phyloP scores from a whole-genome alignment of 2,329 filamentous ascomycete genomes.

The Podosphaera fusca region DNA sequence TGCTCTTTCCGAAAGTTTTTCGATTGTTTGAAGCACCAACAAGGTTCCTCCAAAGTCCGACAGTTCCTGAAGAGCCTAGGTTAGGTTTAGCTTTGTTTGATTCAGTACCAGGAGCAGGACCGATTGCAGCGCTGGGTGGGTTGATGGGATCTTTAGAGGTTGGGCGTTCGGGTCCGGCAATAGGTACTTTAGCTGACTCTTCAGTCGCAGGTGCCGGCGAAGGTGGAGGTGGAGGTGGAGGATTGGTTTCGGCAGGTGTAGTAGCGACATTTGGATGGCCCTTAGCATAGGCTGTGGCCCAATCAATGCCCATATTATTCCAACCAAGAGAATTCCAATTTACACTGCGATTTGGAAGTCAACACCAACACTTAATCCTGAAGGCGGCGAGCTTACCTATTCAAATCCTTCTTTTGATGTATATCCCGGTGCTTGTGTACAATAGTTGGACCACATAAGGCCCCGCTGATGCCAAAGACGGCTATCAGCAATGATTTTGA shows the following conservation, averaged over 20 bases:
- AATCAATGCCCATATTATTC: conserved; percentile 12
- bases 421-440: conserved; percentile 11
- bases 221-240: background rate
- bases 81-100: background rate
- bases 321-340: conserved; percentile 11
- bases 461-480: conserved; percentile 13
- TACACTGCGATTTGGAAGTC: conserved; percentile 2
- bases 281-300: conserved; percentile 8
- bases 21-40: conserved; percentile 10
- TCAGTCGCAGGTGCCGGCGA: conserved; percentile 1
- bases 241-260: background rate
- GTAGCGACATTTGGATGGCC: conserved; percentile 1
- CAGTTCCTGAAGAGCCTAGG: background rate
- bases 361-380: background rate
- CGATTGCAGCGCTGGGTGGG: background rate
- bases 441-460: conserved; percentile 14
- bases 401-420: conserved; percentile 13
- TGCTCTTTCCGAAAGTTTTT: background rate
- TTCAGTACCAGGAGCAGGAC: background rate
- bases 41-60: conserved; percentile 5
- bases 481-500: conserved; percentile 11
- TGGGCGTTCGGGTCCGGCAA: conserved; percentile 1
- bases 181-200: background rate
- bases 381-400: conserved; percentile 7
- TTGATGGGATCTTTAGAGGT: background rate